Evolutionary conservation across 352 stramenopile species (phyloP), one percentile per base, ranked within the genome.

Genomic region (Aphanomyces cochlioides): DNA sequence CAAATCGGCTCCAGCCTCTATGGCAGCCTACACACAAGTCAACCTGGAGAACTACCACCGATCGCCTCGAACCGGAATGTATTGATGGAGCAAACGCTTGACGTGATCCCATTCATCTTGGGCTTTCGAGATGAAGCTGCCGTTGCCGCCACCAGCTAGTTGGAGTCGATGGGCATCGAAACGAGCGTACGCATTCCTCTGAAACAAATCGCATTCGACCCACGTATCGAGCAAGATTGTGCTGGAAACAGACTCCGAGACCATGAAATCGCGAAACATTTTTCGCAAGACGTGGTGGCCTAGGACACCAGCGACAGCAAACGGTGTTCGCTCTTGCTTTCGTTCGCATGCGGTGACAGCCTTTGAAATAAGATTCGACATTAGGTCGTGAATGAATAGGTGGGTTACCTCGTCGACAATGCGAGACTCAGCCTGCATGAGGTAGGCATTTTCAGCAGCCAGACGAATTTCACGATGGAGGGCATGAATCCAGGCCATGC

Each of bases 71-170:
- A 70, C 64, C 36, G 64, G 64, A 63, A 70, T 36, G 34, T 70
- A 70, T 34, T 70, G 64, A 12, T 63, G 77, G 17, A 91, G 74
- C 60, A 94, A 91, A 1, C 76, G 65, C 68, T 84, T 89, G 40
- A 94, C 69, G 54, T 94, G 84, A 41, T 91, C 79, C 87, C 87
- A 94, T 59, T 92, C 85, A 54, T 92, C 85, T 66, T 85, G 82
- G 13, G 82, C 73, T 47, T 76, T 84, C 47, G 79, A 73, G 38
- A 48, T 79, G 28, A 28, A 28, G 28, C 28, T 28, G 28, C 28
- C 28, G 28, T 28, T 28, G 28, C 28, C 28, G 28, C 28, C 28
- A 28, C 28, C 28, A 67, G 15, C 21, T 53, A n/a, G 60, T 47
- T 36, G 67, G 58, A 13, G 60, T 3, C 17, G n/a, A 1, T 73